Conservation (phyloP, 2,329 filamentous ascomycete genomes). For the Cladophialophora exuberans region DNA sequence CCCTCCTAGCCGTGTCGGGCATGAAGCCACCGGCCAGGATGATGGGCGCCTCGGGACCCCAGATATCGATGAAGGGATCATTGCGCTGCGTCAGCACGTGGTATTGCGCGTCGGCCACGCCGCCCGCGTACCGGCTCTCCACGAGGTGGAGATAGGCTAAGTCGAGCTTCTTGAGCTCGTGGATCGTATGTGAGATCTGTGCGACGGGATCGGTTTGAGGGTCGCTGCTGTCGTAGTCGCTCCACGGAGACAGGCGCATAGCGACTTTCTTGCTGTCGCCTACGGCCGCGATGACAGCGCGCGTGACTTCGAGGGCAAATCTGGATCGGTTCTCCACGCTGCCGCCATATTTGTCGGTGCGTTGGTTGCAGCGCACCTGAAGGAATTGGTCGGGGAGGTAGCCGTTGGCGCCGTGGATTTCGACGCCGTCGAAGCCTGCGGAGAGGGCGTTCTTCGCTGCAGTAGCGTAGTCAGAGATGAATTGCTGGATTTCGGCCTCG, state of each 20-base stretch:
- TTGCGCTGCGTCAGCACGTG: too few relatives aligned
- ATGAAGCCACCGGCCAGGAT: too few relatives aligned
- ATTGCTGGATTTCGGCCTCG: conserved; percentile 48
- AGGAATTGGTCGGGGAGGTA: conserved; percentile 59
- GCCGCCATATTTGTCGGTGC: conserved; percentile 57
- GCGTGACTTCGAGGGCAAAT: conserved; percentile 56
- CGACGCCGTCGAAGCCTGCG: conserved; percentile 11
- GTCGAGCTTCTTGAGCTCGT: conserved; percentile 53
- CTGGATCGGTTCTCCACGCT: conserved; percentile 55
- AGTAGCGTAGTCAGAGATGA: conserved; percentile 47
- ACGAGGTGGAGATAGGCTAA: conserved; percentile 63
- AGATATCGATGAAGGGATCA: too few relatives aligned
- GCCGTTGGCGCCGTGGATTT: conserved; percentile 40
- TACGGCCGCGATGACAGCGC: conserved; percentile 38
- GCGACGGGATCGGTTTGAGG: conserved; percentile 63
- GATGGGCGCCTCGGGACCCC: too few relatives aligned
- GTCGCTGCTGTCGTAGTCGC: conserved; percentile 51
- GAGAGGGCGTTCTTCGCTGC: conserved; percentile 57
- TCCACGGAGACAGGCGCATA: conserved; percentile 54
- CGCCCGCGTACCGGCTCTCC: conserved; percentile 53
- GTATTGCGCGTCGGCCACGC: too few relatives aligned
- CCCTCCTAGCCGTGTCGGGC: too few relatives aligned
- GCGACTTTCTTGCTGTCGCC: conserved; percentile 48
- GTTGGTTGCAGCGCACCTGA: conserved; percentile 53
- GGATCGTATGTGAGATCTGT: conserved; percentile 61